Evolutionary conservation across 768 basidiomycete genomes (phyloP).

Genomic region (Amanita rubescens): DNA sequence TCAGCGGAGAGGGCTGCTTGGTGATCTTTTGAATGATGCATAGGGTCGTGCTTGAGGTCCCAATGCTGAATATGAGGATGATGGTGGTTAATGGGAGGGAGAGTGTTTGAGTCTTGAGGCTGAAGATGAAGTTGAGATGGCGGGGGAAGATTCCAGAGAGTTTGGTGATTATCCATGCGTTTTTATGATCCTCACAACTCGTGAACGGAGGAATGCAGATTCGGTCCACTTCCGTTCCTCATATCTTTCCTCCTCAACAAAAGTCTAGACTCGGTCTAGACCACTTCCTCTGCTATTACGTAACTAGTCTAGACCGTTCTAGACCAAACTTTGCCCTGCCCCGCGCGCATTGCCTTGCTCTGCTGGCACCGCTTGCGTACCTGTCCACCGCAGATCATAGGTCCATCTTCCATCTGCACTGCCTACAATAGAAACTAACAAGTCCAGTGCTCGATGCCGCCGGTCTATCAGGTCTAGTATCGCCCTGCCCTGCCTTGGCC

Average conservation of each 20-base stretch:
- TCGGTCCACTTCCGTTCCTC: background rate
- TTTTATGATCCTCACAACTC: background rate
- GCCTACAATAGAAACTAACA: no score
- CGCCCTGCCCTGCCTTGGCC: no score
- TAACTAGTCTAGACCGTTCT: background rate
- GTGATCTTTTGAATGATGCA: background rate
- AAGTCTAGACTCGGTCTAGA: background rate
- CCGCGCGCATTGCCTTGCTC: background rate
- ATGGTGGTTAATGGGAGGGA: slow-evolving; percentile 4
- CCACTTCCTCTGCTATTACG: background rate
- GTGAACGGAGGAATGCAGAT: background rate
- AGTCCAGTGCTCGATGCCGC: no score
- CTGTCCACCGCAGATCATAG: background rate
- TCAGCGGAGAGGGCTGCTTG: slow-evolving; percentile 28
- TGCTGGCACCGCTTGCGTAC: background rate
- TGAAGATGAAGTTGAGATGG: slow-evolving; percentile 5
- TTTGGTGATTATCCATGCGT: background rate
- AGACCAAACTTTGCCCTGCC: no score
- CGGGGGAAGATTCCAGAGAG: slow-evolving; percentile 5
- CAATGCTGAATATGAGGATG: background rate
- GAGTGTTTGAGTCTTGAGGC: background rate
- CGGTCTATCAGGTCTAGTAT: no score
- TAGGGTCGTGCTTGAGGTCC: background rate
- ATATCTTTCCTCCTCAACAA: background rate
- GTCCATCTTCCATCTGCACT: no score